Conservation (phyloP, 257 asterid genomes). For the Leptodermis oblonga region DNA sequence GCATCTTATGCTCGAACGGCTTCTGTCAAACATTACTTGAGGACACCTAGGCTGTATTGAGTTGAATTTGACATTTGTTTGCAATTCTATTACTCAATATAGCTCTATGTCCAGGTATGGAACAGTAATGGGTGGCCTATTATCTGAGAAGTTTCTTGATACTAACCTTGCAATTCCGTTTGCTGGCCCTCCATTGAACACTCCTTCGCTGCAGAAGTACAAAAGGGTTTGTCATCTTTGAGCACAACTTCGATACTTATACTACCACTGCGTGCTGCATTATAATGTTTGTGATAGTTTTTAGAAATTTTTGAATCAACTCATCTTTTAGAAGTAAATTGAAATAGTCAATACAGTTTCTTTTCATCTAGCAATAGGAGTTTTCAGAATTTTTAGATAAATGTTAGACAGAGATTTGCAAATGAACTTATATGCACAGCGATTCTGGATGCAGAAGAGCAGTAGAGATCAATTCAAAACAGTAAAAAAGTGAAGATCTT, state of each 20-base stretch:
- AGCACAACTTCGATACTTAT: background rate
- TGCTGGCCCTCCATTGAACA: conserved; percentile 79
- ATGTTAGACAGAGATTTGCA: background rate
- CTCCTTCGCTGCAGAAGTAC: conserved; percentile 97
- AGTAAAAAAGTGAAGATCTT: conserved; percentile 2
- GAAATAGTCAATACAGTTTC: background rate
- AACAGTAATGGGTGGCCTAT: conserved; percentile 94
- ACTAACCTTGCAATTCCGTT: conserved; percentile 85
- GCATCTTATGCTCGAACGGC: too few species aligned
- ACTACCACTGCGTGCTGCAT: too few species aligned
- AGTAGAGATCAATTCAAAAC: background rate
- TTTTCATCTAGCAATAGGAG: background rate
- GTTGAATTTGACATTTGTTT: background rate
- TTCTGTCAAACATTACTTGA: too few species aligned
- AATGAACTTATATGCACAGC: background rate
- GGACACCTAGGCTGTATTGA: conserved; percentile 97
- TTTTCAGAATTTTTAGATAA: too few species aligned
- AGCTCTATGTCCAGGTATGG: conserved; percentile 72
- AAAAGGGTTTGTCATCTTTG: conserved; percentile 53
- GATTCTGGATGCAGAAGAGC: background rate
- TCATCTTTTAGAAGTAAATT: background rate
- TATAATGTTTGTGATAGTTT: too few species aligned
- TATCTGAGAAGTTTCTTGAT: conserved; percentile 91
- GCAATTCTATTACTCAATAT: too few species aligned
- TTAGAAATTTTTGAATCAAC: background rate